Base-by-base conservation (phyloP, 2,329 filamentous ascomycete genomes). In the Karstenula rhodostoma region DNA sequence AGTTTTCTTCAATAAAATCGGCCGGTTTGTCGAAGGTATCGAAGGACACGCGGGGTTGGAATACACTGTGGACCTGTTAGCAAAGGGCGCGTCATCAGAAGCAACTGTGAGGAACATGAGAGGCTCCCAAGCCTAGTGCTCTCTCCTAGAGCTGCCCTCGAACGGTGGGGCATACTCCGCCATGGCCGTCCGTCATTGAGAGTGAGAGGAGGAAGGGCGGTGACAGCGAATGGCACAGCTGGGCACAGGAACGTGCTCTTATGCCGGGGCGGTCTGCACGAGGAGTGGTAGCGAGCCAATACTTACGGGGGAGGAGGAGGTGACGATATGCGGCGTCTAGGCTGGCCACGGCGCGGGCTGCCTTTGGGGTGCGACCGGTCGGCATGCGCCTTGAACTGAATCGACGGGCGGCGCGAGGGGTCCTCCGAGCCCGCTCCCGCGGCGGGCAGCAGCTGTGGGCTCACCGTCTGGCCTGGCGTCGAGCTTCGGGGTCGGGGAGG, bases 11-110 rank as follows among this genome's bases (percentile, higher is more conserved):
- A 53, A 78, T 79, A 74, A 89, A 89, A 67, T 90, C 87, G 42
- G 86, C 84, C 6, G 89, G 87, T 72, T 88, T 86, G 64, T 86
- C 86, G 71, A 92, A 91, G 1, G 89, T 92, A 75, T 92, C 88
- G 73, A 92, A 92, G n/a, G 87, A 89, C 35, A 92, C 89, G 65
- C 88, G 88, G 46, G 85, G 83, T 59, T 88, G 83, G 74, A 90
- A 92, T 57, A 86, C 86, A 58, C 87, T 87, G 63, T 5, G 25
- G 40, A 43, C 22, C 23, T 63, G 66, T 73, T 46, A 76, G 66
- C 47, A 22, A 35, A 23, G 10, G n/a, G 56, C 19, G 22, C 12
- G 7, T 17, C 10, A 10, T 32, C 32, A 54, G 37, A 47, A 64
- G 64, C 51, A 62, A 66, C 61, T 59, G 42, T 62, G 62, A 65